phyloP scores from a whole-genome alignment of 345 rosid genomes.

The Moricandia arvensis region DNA sequence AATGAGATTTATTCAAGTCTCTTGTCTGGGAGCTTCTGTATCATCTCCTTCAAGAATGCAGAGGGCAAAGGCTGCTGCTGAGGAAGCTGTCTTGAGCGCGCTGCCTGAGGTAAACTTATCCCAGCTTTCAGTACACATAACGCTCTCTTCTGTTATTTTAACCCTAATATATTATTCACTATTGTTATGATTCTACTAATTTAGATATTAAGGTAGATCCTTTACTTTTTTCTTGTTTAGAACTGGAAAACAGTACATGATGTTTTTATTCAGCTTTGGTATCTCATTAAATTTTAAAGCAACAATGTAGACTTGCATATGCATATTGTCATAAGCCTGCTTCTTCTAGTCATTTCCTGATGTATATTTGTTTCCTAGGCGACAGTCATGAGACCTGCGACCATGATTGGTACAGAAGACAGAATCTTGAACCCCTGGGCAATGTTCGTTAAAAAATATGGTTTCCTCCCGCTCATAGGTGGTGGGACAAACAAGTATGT shows the following conservation, averaged over 20 bases:
- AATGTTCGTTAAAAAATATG: constrained; percentile 66
- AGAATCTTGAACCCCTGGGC: constrained; percentile 86
- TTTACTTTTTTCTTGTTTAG: constrained; percentile 5
- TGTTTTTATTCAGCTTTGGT: background rate
- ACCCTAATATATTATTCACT: background rate
- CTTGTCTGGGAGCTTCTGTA: constrained; percentile 84
- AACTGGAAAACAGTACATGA: background rate
- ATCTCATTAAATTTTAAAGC: background rate
- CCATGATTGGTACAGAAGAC: constrained; percentile 93
- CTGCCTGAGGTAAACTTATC: constrained; percentile 66
- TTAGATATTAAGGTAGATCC: background rate
- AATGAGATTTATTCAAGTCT: constrained; percentile 91
- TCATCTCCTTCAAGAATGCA: constrained; percentile 82
- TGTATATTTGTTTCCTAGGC: constrained; percentile 58
- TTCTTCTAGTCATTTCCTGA: constrained; percentile 28
- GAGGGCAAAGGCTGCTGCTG: constrained; percentile 91
- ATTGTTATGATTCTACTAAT: background rate
- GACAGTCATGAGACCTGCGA: constrained; percentile 88
- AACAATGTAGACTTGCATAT: constrained; percentile 1
- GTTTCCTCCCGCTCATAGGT: constrained; percentile 85
- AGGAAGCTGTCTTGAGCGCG: constrained; percentile 79
- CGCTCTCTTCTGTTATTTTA: background rate
- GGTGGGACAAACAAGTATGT: constrained; percentile 84
- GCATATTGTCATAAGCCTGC: constrained; percentile 1
- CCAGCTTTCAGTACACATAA: background rate